Percentiles rank a stretch among this genome's conserved stretches.
Conservation (phyloP, 352 stramenopile genomes). For the Plasmopara muralis region DNA sequence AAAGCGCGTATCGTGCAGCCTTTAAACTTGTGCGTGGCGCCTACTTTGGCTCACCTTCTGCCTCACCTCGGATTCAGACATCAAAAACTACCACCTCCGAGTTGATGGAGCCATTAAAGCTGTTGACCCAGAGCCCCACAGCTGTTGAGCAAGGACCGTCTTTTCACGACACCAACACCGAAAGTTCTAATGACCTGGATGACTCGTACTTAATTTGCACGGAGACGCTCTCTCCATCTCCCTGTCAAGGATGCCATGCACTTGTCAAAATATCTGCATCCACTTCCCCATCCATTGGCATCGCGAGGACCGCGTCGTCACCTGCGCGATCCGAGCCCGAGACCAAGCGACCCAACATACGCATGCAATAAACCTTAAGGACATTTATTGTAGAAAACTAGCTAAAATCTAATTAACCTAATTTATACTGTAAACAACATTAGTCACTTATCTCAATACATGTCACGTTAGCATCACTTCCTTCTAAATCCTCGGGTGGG, state of each 20-base stretch:
- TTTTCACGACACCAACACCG: constrained; percentile 11
- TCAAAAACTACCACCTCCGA: constrained; percentile 13
- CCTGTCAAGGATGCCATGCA: constrained; percentile 16
- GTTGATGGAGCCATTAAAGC: constrained; percentile 22
- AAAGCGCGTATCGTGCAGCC: constrained; percentile 24
- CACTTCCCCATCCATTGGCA: constrained; percentile 19
- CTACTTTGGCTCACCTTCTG: constrained; percentile 16
- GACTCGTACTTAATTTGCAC: constrained; percentile 25
- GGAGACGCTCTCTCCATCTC: constrained; percentile 30
- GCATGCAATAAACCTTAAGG: constrained; percentile 25
- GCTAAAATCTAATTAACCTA: constrained; percentile 16
- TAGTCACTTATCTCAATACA: constrained; percentile 31
- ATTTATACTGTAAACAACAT: constrained; percentile 25
- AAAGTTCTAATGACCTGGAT: constrained; percentile 8
- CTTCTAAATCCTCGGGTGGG: constrained; percentile 3
- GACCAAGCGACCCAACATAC: constrained; percentile 21
- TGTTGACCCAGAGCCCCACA: constrained; percentile 26
- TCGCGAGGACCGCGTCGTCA: constrained; percentile 24
- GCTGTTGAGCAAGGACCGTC: constrained; percentile 19
- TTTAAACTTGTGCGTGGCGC: constrained; percentile 29
- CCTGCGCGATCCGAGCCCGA: constrained; percentile 15
- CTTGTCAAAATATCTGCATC: constrained; percentile 13
- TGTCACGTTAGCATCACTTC: constrained; percentile 21
- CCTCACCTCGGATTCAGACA: constrained; percentile 6
- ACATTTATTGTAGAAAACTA: constrained; percentile 13